phyloP scores from a whole-genome alignment of 192 early-diverging fungal genomes.

The Coemansia sp. region DNA sequence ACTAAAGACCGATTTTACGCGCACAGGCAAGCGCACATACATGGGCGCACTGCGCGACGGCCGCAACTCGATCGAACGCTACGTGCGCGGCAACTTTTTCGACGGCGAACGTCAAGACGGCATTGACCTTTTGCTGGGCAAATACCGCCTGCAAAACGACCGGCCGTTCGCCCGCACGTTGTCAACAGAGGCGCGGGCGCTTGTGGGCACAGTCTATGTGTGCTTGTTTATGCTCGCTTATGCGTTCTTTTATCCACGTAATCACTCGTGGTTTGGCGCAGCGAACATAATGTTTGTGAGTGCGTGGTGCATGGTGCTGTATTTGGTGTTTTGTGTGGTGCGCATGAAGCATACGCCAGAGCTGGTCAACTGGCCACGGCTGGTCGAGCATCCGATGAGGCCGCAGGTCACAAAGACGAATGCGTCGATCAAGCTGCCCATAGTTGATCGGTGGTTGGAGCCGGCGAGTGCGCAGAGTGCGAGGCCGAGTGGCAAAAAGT shows the following conservation, averaged over 20 bases:
- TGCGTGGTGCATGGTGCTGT: conserved; percentile 44
- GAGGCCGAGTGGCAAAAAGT: conserved; percentile 39
- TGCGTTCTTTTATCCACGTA: conserved; percentile 54
- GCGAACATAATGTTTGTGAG: conserved; percentile 34
- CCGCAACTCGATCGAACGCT: conserved; percentile 78
- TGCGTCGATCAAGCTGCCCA: conserved; percentile 31
- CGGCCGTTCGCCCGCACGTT: conserved; percentile 61
- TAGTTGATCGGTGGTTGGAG: conserved; percentile 25
- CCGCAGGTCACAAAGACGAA: conserved; percentile 41
- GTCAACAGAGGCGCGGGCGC: conserved; percentile 58
- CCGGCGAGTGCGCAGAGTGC: conserved; percentile 16
- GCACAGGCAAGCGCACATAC: conserved; percentile 87
- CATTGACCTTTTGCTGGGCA: conserved; percentile 85
- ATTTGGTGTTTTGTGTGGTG: conserved; percentile 31
- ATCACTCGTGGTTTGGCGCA: conserved; percentile 36
- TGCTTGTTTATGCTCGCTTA: conserved; percentile 55
- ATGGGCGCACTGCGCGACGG: conserved; percentile 80
- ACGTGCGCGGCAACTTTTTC: conserved; percentile 91
- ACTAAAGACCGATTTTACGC: conserved; percentile 96
- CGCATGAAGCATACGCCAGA: conserved; percentile 46
- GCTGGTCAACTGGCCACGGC: conserved; percentile 56
- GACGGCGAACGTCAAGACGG: conserved; percentile 93
- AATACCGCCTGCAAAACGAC: conserved; percentile 45
- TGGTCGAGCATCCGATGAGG: conserved; percentile 37
- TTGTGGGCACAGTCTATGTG: conserved; percentile 53